Percentiles rank a stretch among this genome's conserved stretches.
Evolutionary conservation across 1,284 basidiomycete genomes (phyloP).

Genomic region (Leccinum pachyderme): DNA sequence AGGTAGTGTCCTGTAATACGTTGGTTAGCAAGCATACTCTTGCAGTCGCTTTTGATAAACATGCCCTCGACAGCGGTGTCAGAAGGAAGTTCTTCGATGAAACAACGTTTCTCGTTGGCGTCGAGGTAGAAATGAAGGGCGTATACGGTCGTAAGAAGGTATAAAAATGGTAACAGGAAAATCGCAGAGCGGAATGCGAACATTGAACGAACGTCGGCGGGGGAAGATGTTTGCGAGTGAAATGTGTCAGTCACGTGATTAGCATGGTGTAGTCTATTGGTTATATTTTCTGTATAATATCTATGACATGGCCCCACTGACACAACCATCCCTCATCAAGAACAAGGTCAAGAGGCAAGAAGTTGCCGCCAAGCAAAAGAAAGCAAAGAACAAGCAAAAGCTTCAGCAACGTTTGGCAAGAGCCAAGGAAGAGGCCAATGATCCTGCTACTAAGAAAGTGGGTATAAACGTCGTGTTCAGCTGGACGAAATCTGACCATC

Average conservation of each 20-base stretch:
- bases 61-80: conserved; percentile 95
- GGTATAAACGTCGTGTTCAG: conserved; percentile 18
- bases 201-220: conserved; percentile 18
- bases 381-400: conserved; percentile 79
- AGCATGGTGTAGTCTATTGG: neutral
- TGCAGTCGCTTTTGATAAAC: conserved; percentile 18
- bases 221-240: neutral
- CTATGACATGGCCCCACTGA: conserved; percentile 50
- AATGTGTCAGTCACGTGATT: conserved; percentile 25
- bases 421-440: conserved; percentile 68
- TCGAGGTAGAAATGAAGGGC: conserved; percentile 88
- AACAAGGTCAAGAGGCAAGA: conserved; percentile 87
- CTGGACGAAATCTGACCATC: neutral
- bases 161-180: conserved; percentile 20
- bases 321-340: conserved; percentile 68
- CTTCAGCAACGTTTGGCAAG: conserved; percentile 75
- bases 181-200: conserved; percentile 20
- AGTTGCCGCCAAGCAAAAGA: conserved; percentile 70
- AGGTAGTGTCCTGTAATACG: conserved; percentile 79
- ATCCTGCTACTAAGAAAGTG: conserved; percentile 74
- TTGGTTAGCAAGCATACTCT: conserved; percentile 8
- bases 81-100: conserved; percentile 95
- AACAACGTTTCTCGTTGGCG: conserved; percentile 90
- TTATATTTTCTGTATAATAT: neutral
- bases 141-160: conserved; percentile 22